A percentile compares a stretch with the other conserved stretches of the same genome.
These are phyloP conservation scores for Trichoderma polysporum DNA, from an alignment of 2,329 filamentous ascomycete species.

Conservation along the genomic window DNA sequence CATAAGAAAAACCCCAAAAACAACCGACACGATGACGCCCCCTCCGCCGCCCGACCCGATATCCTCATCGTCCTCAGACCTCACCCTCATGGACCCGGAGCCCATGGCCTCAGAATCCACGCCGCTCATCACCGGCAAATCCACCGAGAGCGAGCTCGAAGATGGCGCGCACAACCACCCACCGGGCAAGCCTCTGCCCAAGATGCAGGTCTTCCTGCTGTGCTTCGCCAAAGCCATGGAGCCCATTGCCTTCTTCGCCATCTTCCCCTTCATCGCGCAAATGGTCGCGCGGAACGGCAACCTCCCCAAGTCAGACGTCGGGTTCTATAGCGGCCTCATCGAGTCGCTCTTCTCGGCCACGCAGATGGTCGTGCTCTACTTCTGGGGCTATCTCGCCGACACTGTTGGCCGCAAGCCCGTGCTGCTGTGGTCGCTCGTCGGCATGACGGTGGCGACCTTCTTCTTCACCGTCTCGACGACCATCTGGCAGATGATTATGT, in stretches of 20 bases:
- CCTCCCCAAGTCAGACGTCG: constrained; percentile 64
- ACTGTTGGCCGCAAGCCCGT: constrained; percentile 70
- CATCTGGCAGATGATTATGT: constrained; percentile 73
- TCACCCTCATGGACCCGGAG: constrained; percentile 15
- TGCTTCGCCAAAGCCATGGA: constrained; percentile 73
- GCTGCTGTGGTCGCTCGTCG: constrained; percentile 64
- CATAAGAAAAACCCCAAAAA: neutral
- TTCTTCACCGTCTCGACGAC: constrained; percentile 67
- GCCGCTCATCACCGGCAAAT: neutral
- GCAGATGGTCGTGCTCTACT: constrained; percentile 75
- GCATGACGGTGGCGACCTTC: constrained; percentile 59
- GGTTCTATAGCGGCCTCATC: constrained; percentile 78
- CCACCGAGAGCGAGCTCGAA: neutral
- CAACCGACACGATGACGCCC: constrained; percentile 2
- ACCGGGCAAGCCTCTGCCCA: constrained; percentile 51
- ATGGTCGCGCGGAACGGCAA: constrained; percentile 70
- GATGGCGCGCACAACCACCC: neutral
- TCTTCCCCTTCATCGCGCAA: constrained; percentile 76
- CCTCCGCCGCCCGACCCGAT: neutral
- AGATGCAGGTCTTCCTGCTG: constrained; percentile 66
- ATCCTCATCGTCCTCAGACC: constrained; percentile 16
- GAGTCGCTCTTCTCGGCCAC: constrained; percentile 71
- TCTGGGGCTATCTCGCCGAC: constrained; percentile 66
- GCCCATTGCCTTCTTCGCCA: constrained; percentile 79
- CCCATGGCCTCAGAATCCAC: constrained; percentile 16